Evolutionary conservation across 192 early-diverging fungal species (phyloP).

Genomic region (Entomortierella lignicola): DNA sequence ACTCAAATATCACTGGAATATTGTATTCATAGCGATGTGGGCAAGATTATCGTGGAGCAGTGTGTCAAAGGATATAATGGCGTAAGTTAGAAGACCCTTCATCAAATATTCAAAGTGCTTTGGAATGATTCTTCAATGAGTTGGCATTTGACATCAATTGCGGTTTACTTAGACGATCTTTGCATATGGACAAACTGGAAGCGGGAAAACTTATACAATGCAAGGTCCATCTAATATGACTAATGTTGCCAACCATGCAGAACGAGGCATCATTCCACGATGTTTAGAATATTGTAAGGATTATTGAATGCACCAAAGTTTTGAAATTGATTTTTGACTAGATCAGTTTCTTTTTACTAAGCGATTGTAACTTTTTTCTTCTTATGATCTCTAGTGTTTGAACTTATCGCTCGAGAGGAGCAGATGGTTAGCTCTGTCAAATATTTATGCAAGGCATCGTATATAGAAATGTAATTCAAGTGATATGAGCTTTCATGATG

Average conservation of each 20-base stretch:
- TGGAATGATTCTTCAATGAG: not conserved
- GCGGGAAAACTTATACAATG: slow-evolving; percentile 83
- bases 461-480: slow-evolving; percentile 81
- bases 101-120: not conserved
- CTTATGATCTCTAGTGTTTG: slow-evolving; percentile 59
- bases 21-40: slow-evolving; percentile 53
- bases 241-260: slow-evolving; percentile 75
- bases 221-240: slow-evolving; percentile 82
- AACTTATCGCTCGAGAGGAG: slow-evolving; percentile 63
- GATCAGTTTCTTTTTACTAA: no score
- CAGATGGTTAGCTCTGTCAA: slow-evolving; percentile 62
- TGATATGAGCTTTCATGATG: no score
- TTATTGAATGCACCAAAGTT: not conserved
- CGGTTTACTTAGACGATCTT: slow-evolving; percentile 70
- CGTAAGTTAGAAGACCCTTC: slow-evolving; percentile 4
- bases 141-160: no score
- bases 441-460: slow-evolving; percentile 87
- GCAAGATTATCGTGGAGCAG: slow-evolving; percentile 70
- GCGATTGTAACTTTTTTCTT: not conserved
- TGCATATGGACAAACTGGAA: slow-evolving; percentile 81
- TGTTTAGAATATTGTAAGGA: slow-evolving; percentile 68
- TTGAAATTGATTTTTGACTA: no score
- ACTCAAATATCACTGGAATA: slow-evolving; percentile 7
- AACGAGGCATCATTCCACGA: slow-evolving; percentile 73
- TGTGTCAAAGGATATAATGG: slow-evolving; percentile 81